Evolutionary conservation across 495 filamentous ascomycete species (phyloP).

Genomic region (Articulospora tetracladia): DNA sequence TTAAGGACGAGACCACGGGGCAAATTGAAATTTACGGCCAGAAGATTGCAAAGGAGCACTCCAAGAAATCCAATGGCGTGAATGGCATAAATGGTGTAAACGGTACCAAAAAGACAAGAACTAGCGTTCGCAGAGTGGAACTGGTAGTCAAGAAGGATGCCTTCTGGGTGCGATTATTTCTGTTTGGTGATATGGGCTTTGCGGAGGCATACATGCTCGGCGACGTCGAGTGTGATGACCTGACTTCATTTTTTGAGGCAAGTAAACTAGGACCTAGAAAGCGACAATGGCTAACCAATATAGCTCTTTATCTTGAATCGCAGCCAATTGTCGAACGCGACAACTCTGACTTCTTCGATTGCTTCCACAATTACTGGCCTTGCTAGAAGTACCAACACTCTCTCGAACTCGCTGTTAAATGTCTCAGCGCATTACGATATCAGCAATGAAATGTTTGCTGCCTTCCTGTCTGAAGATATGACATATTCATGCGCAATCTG

Average conservation of each 20-base stretch:
- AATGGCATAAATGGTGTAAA: conserved; percentile 17
- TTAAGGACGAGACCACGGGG: conserved; percentile 36
- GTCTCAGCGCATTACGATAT: conserved; percentile 72
- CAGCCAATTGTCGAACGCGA: conserved; percentile 49
- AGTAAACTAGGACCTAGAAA: not conserved
- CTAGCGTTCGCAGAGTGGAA: conserved; percentile 26
- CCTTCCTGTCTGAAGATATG: conserved; percentile 70
- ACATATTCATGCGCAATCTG: conserved; percentile 75
- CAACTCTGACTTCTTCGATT: conserved; percentile 54
- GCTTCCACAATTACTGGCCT: conserved; percentile 46
- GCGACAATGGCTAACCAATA: not conserved
- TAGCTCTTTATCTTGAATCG: conserved; percentile 64
- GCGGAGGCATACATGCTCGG: conserved; percentile 68
- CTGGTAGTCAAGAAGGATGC: conserved; percentile 53
- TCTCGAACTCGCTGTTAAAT: conserved; percentile 61
- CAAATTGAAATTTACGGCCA: conserved; percentile 20
- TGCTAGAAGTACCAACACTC: conserved; percentile 56
- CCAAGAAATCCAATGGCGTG: conserved; percentile 24
- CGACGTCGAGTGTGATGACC: conserved; percentile 58
- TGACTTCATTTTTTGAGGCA: conserved; percentile 63
- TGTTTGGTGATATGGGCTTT: conserved; percentile 73
- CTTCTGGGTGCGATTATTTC: conserved; percentile 61
- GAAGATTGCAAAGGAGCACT: conserved; percentile 18
- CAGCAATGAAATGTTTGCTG: conserved; percentile 68
- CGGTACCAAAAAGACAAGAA: not conserved